Evolutionary conservation across 768 basidiomycete species (phyloP), one percentile per base, ranked within the genome.

Genomic region (Auricularia sp.): DNA sequence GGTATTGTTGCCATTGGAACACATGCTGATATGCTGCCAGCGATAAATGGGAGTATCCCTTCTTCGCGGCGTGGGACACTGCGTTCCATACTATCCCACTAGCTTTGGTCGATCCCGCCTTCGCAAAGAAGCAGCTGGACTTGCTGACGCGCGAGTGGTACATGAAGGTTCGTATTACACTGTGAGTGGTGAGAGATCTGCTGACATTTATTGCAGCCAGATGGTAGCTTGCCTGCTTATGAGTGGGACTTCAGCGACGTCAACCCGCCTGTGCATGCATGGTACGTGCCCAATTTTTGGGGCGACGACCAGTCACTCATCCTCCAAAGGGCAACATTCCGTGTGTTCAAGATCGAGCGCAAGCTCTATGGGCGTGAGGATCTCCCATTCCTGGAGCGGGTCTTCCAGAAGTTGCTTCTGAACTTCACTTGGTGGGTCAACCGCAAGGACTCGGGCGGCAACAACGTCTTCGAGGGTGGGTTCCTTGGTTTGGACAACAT

Each of bases 351-450:
- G 79, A 94, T 99, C 67, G 97, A 99, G 77, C 87, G 97, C 64
- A 98, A 98, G 78, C 78, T 98, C 67, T 87, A 88, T 66, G 97
- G 96, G 1, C 82, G 81, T 65, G 95, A 96, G 71, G 97, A 99
- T 72, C 70, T 98, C 43, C 77, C 83, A 10, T 99, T 99, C 81
- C 79, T 99, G 42, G 97, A 99, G 78, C 84, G 97, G 58, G 97
- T 98, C 34, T 99, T 99, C 84, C 95, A 98, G 76, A 98, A 99
- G 76, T 74, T 99, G 62, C 76, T 99, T 21, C 78, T 99, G 44
- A 98, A 99, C 76, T 98, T 98, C 72, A 99, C 97, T 58, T 98
- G 95, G 93, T 98, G 96, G 96, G 96, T 98, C 21, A 98, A 99
- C 74, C 87, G 96, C 64, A 99, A 99, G 76, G 97, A 99, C 70